Evolutionary conservation across 2,329 filamentous ascomycete genomes (phyloP).

Genomic region (Aspergillus bombycis): DNA sequence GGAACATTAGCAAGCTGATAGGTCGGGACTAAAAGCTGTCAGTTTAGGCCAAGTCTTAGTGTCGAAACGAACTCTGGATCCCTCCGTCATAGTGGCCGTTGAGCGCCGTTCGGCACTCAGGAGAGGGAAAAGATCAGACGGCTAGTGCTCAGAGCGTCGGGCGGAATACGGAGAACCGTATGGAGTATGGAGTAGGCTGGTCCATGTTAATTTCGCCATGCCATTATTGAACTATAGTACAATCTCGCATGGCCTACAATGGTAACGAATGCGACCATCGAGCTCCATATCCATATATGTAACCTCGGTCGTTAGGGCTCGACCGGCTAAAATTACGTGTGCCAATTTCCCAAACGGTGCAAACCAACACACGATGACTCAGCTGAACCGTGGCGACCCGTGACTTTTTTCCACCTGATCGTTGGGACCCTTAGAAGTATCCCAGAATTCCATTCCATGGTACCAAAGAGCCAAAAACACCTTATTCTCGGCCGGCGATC

Average conservation of each 20-base stretch:
- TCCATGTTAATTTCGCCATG: neutral
- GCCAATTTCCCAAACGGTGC: neutral
- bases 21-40: neutral
- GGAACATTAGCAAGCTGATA: neutral
- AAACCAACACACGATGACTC: neutral
- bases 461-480: neutral
- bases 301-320: neutral
- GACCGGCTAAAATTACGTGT: neutral
- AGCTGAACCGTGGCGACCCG: neutral
- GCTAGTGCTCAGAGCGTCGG: neutral
- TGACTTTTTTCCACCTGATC: neutral
- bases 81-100: constrained; percentile 7
- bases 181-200: constrained; percentile 2
- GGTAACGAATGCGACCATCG: neutral
- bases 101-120: constrained; percentile 6
- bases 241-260: neutral
- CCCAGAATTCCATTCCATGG: too few relatives aligned
- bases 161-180: neutral
- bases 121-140: constrained; percentile 6
- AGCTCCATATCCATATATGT: neutral
- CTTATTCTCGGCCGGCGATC: neutral
- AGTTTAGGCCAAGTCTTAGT: neutral
- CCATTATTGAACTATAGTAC: neutral
- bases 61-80: constrained; percentile 1
- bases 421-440: too few relatives aligned